phyloP scores from a whole-genome alignment of 495 filamentous ascomycete genomes.

The Evernia prunastri region DNA sequence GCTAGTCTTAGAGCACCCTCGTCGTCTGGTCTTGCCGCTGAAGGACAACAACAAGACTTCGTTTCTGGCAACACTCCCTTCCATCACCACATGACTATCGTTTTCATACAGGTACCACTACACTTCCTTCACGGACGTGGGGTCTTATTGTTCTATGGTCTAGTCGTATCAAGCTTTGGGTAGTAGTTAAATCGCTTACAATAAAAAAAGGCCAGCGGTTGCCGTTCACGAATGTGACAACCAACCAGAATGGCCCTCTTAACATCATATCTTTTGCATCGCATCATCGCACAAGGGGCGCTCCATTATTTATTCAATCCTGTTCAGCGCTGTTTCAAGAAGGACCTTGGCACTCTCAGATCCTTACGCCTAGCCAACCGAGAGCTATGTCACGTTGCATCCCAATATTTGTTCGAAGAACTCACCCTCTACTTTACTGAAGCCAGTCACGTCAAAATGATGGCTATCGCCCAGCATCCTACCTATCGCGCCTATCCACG shows the following conservation, averaged over 20 bases:
- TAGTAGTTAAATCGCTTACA: too few relatives aligned
- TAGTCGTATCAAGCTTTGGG: too few relatives aligned
- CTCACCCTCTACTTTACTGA: background rate
- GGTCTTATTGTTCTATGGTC: too few relatives aligned
- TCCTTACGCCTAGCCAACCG: background rate
- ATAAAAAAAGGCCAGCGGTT: too few relatives aligned
- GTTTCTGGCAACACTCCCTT: too few relatives aligned
- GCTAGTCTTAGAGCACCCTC: too few relatives aligned
- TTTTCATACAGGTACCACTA: too few relatives aligned
- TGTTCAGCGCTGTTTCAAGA: background rate
- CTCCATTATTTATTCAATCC: background rate
- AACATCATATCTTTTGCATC: background rate
- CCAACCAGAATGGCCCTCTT: background rate
- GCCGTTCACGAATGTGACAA: too few relatives aligned
- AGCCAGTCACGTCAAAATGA: constrained; percentile 1
- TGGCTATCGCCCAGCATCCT: constrained; percentile 3
- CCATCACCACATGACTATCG: too few relatives aligned
- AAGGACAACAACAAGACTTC: too few relatives aligned
- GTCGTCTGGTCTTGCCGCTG: too few relatives aligned
- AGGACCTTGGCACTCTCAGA: background rate
- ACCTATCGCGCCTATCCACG: background rate
- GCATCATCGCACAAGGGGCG: background rate
- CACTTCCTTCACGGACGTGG: too few relatives aligned
- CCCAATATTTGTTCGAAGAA: constrained; percentile 2
- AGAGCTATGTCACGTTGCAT: background rate